Evolutionary conservation across 192 early-diverging fungal species (phyloP), one percentile per base, ranked within the genome.

Genomic region (Backusella australiensis): DNA sequence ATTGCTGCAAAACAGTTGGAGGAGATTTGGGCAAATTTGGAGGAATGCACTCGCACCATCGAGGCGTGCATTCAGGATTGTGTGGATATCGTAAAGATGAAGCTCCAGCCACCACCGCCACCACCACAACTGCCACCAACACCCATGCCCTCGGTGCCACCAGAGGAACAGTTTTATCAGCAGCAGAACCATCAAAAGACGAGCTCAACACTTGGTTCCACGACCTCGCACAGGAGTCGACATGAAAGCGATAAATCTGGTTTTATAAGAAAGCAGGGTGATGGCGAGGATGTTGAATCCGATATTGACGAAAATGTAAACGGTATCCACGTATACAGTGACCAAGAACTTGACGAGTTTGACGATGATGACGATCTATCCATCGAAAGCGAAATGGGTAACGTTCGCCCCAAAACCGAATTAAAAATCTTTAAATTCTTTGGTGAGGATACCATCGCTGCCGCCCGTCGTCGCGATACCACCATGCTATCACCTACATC

Each of bases 381-480:
- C 4, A 14, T 63, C 12, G 56, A 63, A 29, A 63, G 5, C 29
- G 56, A 63, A 63, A 9, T 63, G 0, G 23, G 56, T 26, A 63
- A 63, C 1, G 23, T 29, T 8, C 56, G 56, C 4, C 56, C 56
- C 0, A 63, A 63, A 14, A 63, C 56, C 7, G 71, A 80, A 26
- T 67, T 77, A 67, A 90, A 90, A 78, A 80, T 90, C 17, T 86
- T 85, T 74, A 86, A 87, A 52, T 89, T 90, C 85, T 90, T 90
- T 84, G 87, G 87, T 34, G 87, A 89, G 38, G 88, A 90, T 68
- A 75, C 66, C 19, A 46, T 63, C 5, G 44, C 76, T 2, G 69
- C 73, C 1, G 72, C 65, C 7, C 71, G 56, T 36, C 69, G 70
- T 5, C 56, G 79, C 4, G 74, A 80, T 19, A 75, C 78, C 5